These are phyloP conservation scores for Backusella psychrophila DNA, from an alignment of 192 early-diverging fungal species.

Conservation along the genomic window DNA sequence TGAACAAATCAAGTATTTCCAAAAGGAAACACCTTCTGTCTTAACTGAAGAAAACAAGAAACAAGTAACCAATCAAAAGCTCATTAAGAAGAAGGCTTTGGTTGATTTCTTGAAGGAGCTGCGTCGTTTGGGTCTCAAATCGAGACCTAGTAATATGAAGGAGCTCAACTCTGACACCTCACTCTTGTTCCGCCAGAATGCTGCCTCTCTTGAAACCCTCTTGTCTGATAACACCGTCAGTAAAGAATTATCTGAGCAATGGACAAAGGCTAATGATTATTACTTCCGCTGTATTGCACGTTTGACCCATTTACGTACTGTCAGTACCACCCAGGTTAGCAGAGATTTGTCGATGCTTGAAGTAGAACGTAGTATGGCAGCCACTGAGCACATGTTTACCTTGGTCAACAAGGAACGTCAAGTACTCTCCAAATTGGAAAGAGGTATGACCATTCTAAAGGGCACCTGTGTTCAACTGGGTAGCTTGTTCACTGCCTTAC, in stretches of 20 bases:
- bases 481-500: neutral
- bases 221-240: slow-evolving; percentile 20
- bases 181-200: slow-evolving; percentile 19
- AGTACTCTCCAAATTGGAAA: slow-evolving; percentile 13
- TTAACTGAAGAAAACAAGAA: slow-evolving; percentile 57
- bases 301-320: slow-evolving; percentile 56
- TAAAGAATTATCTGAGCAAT: slow-evolving; percentile 28
- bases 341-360: slow-evolving; percentile 66
- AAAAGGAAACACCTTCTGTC: slow-evolving; percentile 51
- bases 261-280: slow-evolving; percentile 63
- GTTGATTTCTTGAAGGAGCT: slow-evolving; percentile 78
- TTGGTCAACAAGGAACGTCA: slow-evolving; percentile 57
- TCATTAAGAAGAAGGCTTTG: slow-evolving; percentile 72
- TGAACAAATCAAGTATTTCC: slow-evolving; percentile 52
- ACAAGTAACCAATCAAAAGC: slow-evolving; percentile 60
- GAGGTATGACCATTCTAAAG: slow-evolving; percentile 17
- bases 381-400: slow-evolving; percentile 66
- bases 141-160: slow-evolving; percentile 19
- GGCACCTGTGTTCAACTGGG: slow-evolving; percentile 28
- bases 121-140: slow-evolving; percentile 59
- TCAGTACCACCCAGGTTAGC: slow-evolving; percentile 39
- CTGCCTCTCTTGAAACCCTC: slow-evolving; percentile 14
- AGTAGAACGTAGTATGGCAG: slow-evolving; percentile 59
- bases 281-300: slow-evolving; percentile 66
- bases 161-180: slow-evolving; percentile 33